phyloP scores from a whole-genome alignment of 129 eudicot species.

The Oenanthe sinensis region DNA sequence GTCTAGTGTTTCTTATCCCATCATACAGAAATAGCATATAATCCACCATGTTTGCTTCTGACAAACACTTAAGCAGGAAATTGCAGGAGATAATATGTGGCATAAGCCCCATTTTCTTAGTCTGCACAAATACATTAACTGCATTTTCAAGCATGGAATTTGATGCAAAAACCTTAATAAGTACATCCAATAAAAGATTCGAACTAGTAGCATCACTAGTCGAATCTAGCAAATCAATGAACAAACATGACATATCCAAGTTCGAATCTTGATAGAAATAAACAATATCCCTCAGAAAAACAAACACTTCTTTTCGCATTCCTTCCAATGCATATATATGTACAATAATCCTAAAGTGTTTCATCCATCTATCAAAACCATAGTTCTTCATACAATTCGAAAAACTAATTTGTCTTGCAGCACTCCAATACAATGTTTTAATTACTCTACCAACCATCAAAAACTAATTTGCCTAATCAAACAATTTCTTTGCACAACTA shows the following conservation, averaged over 20 bases:
- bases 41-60: constrained; percentile 21
- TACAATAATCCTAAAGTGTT: constrained; percentile 24
- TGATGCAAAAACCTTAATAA: constrained; percentile 36
- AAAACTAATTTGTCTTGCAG: constrained; percentile 22
- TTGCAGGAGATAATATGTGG: constrained; percentile 25
- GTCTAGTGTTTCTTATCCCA: constrained; percentile 32
- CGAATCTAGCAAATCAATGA: constrained; percentile 20
- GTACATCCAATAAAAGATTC: constrained; percentile 24
- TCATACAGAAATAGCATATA: constrained; percentile 19
- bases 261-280: constrained; percentile 15
- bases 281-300: constrained; percentile 33
- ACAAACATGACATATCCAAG: constrained; percentile 23
- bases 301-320: constrained; percentile 28
- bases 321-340: constrained; percentile 30
- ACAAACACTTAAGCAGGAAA: constrained; percentile 40
- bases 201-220: constrained; percentile 7
- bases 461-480: constrained; percentile 13
- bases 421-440: constrained; percentile 29
- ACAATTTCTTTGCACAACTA: constrained; percentile 2
- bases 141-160: constrained; percentile 33
- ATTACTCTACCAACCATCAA: constrained; percentile 21
- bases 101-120: constrained; percentile 19
- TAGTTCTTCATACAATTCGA: constrained; percentile 14
- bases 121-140: constrained; percentile 19
- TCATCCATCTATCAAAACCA: constrained; percentile 22